Percentiles rank a stretch among this genome's conserved stretches.
phyloP scores from a whole-genome alignment of 257 asterid species.

The Solanum ossicruentum region DNA sequence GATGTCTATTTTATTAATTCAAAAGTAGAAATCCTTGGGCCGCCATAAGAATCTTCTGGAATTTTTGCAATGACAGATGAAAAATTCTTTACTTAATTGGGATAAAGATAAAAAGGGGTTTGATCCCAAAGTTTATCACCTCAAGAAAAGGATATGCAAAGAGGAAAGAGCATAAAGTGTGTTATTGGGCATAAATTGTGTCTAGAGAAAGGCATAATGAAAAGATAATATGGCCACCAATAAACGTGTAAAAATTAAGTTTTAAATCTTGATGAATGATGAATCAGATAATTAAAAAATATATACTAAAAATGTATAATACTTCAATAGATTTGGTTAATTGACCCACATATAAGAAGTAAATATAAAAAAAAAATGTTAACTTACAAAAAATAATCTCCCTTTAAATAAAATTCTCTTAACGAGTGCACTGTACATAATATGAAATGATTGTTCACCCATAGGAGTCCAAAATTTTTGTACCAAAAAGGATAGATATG shows the following conservation, averaged over 20 bases:
- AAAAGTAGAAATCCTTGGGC: neutral
- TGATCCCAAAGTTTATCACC: constrained; percentile 17
- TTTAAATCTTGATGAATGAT: too few relatives aligned
- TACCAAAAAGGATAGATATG: neutral
- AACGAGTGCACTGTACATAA: neutral
- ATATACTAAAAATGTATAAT: too few relatives aligned
- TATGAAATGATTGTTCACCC: neutral
- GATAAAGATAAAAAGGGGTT: constrained; percentile 15
- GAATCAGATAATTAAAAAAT: too few relatives aligned
- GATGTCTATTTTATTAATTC: neutral
- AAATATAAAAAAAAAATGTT: neutral
- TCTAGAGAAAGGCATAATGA: constrained; percentile 20
- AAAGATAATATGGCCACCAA: neutral
- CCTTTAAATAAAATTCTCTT: neutral
- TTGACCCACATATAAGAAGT: neutral
- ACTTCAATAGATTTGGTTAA: too few relatives aligned
- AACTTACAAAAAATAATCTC: neutral
- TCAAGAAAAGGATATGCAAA: constrained; percentile 26
- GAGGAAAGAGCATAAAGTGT: constrained; percentile 16
- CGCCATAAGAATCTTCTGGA: neutral
- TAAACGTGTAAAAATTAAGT: too few relatives aligned
- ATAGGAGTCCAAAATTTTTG: neutral
- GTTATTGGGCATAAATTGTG: constrained; percentile 12
- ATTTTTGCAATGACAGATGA: neutral
- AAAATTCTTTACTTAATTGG: constrained; percentile 22